Evolutionary conservation across 331 rosid species (phyloP).

Genomic region (Dryas integrifolia): DNA sequence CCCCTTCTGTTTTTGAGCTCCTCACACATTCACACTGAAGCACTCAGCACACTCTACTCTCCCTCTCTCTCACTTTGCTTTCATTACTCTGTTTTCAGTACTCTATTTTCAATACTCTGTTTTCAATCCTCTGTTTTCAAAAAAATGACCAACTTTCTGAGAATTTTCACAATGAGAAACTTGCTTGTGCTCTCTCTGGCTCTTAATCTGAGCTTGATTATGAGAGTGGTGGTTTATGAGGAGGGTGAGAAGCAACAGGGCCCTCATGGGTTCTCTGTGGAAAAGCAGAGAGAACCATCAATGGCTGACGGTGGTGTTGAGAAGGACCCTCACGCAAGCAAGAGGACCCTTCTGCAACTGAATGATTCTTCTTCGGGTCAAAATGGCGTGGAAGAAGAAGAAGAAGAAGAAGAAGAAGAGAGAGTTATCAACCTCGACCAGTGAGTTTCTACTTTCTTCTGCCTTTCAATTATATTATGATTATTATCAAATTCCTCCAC

Average conservation of each 20-base stretch:
- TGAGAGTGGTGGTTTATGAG: conserved; percentile 44
- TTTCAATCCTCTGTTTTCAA: conserved; percentile 2
- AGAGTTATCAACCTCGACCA: conserved; percentile 70
- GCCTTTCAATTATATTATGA: background rate
- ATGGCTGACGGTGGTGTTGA: conserved; percentile 20
- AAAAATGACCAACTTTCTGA: conserved; percentile 37
- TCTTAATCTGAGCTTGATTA: conserved; percentile 59
- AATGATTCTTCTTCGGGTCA: conserved; percentile 24
- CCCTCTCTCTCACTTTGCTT: background rate
- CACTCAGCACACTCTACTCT: background rate
- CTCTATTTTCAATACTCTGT: background rate
- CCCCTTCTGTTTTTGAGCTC: conserved; percentile 9
- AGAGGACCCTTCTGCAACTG: conserved; percentile 33
- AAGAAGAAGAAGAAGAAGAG: background rate
- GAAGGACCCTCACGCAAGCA: conserved; percentile 15
- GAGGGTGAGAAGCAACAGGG: conserved; percentile 32
- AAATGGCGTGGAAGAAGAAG: conserved; percentile 20
- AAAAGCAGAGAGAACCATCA: conserved; percentile 24
- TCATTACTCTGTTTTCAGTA: background rate
- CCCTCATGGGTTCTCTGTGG: conserved; percentile 6
- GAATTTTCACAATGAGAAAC: conserved; percentile 47
- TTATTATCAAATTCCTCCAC: background rate
- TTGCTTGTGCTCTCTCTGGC: conserved; percentile 69
- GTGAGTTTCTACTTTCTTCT: conserved; percentile 47
- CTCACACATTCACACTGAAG: conserved; percentile 24